Evolutionary conservation across 257 asterid species (phyloP), one percentile per base, ranked within the genome.

Genomic region (Craterostigma plantagineum): DNA sequence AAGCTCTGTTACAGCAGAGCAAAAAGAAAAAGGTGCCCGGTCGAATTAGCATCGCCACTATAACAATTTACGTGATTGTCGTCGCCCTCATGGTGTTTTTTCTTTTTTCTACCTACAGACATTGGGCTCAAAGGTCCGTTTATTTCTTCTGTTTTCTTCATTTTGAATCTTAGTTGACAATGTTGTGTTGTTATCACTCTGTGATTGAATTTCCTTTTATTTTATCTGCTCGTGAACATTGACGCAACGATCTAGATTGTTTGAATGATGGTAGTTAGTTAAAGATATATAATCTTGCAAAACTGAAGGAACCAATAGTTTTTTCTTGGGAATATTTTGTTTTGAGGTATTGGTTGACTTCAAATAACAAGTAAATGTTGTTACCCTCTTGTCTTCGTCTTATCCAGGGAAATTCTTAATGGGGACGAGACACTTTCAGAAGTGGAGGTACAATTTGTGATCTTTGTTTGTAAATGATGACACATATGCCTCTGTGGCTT

Each of bases 11-110:
- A 45, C 72, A 54, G 44, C 80, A 67, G 70, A 72, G 80, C 55
- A 72, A 72, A 59, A 72, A 61, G 70, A 72, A 72, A 60, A 72
- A 72, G 51, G 80, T 65, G 8, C 80, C 76, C 3, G 61, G 56
- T 53, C 63, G 68, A 49, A 35, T 67, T 52, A 64, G 70, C 56
- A 38, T 43, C 37, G 65, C 43, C 47, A 64, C 80, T 35, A 48
- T 67, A 43, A 65, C 60, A 54, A 3, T 72, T 49, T 71, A 71
- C 38, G 56, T 56, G 51, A 18, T 72, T 38, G 23, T 64, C 45
- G 35, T 67, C 9, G 62, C 61, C 10, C 70, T 56, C 43, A 58
- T 68, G 66, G 60, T 12, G 16, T 58, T 67, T 55, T 67, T 72
- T 56, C 46, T 67, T 33, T 59, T 49, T 33, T 46, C 73, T 45